These are phyloP conservation scores for Penicillium sp. DNA, from an alignment of 2,329 filamentous ascomycete genomes.

Conservation along the genomic window DNA sequence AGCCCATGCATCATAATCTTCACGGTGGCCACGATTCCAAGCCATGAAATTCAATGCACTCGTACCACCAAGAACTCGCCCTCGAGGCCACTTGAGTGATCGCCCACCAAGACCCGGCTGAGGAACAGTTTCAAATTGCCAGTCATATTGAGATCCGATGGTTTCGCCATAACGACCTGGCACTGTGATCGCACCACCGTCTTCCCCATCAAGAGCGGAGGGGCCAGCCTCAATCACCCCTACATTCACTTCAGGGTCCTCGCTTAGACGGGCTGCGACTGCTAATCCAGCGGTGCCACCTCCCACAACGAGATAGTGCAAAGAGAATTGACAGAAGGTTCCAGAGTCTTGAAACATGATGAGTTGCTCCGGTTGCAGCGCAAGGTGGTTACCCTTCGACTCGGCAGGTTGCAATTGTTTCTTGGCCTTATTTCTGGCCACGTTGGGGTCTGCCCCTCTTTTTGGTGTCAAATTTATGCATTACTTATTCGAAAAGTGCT, in stretches of 20 bases:
- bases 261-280: slow-evolving; percentile 33
- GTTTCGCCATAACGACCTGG: slow-evolving; percentile 25
- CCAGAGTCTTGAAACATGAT: neutral
- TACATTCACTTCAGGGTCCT: slow-evolving; percentile 48
- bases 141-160: slow-evolving; percentile 35
- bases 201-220: slow-evolving; percentile 25
- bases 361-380: too few relatives aligned
- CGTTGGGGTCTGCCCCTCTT: too few relatives aligned
- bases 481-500: too few relatives aligned
- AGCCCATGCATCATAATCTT: slow-evolving; percentile 41
- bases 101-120: slow-evolving; percentile 28
- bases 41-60: slow-evolving; percentile 40
- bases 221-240: slow-evolving; percentile 52
- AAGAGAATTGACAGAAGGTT: neutral
- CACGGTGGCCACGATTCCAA: slow-evolving; percentile 27
- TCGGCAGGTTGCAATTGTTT: too few relatives aligned
- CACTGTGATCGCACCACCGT: slow-evolving; percentile 32
- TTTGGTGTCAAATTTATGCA: too few relatives aligned
- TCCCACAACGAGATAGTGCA: slow-evolving; percentile 15
- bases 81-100: slow-evolving; percentile 27
- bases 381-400: too few relatives aligned
- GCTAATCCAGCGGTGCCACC: slow-evolving; percentile 16
- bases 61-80: slow-evolving; percentile 38
- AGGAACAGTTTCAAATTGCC: slow-evolving; percentile 36
- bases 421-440: too few relatives aligned